Evolutionary conservation across 2,329 filamentous ascomycete genomes (phyloP).

Genomic region (Blastomyces percursus): DNA sequence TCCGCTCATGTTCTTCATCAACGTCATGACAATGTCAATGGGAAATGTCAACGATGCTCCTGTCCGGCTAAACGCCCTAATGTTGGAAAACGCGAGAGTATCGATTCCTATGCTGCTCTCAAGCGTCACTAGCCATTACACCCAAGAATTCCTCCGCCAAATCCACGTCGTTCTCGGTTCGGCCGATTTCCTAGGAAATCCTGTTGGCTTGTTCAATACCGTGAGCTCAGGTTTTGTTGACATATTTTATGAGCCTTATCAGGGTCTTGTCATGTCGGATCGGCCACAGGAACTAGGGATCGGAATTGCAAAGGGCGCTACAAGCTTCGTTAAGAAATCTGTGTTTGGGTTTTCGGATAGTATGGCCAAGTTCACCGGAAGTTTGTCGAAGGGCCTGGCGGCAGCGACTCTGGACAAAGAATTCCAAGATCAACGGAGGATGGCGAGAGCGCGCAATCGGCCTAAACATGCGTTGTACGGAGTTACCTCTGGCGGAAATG

Average conservation of each 20-base stretch:
- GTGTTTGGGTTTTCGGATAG: slow-evolving; percentile 96
- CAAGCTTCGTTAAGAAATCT: slow-evolving; percentile 96
- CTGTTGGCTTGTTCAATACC: slow-evolving; percentile 95
- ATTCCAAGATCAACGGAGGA: slow-evolving; percentile 91
- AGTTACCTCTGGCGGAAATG: slow-evolving; percentile 89
- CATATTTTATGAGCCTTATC: slow-evolving; percentile 99
- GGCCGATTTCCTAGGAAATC: slow-evolving; percentile 94
- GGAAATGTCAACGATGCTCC: slow-evolving; percentile 98
- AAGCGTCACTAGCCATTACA: slow-evolving; percentile 89
- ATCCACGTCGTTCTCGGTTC: slow-evolving; percentile 96
- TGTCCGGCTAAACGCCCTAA: slow-evolving; percentile 80
- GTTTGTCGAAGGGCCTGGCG: slow-evolving; percentile 89
- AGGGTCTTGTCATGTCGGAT: slow-evolving; percentile 92
- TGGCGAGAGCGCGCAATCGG: slow-evolving; percentile 81
- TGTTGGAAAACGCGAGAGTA: slow-evolving; percentile 89
- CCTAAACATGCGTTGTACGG: slow-evolving; percentile 97
- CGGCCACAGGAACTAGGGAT: slow-evolving; percentile 88
- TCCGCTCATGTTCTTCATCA: slow-evolving; percentile 97
- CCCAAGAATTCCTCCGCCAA: slow-evolving; percentile 89
- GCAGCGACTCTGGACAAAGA: slow-evolving; percentile 96
- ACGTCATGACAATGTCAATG: slow-evolving; percentile 98
- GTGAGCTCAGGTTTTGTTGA: slow-evolving; percentile 94
- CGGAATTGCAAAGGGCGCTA: slow-evolving; percentile 91
- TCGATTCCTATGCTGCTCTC: slow-evolving; percentile 72
- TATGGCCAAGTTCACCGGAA: slow-evolving; percentile 95